A percentile compares a stretch with the other conserved stretches of the same genome.
Conservation (phyloP, 2,329 filamentous ascomycete species). For the Triangularia setosa region DNA sequence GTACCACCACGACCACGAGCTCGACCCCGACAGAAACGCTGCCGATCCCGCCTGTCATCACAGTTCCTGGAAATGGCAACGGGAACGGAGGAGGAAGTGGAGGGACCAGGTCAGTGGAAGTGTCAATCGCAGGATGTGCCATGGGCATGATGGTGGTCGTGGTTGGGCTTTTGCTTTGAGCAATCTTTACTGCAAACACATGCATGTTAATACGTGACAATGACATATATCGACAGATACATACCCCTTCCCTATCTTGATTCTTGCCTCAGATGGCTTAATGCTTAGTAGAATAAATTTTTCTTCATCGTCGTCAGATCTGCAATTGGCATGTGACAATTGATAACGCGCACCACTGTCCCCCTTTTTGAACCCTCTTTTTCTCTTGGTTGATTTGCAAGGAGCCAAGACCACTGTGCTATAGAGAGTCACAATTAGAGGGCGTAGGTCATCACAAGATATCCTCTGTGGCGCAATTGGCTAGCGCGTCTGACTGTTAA, state of each 20-base stretch:
- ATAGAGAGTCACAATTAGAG: background rate
- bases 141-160: background rate
- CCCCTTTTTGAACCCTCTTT: background rate
- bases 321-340: too few relatives aligned
- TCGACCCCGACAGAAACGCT: background rate
- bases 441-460: slow-evolving; percentile 14
- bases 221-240: background rate
- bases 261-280: background rate
- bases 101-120: background rate
- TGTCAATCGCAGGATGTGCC: background rate
- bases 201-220: background rate
- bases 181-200: background rate
- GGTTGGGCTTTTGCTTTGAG: background rate
- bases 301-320: background rate
- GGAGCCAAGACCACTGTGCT: too few relatives aligned
- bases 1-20: background rate
- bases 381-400: too few relatives aligned
- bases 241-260: background rate
- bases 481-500: slow-evolving; percentile 60
- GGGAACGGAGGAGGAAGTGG: background rate
- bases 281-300: background rate
- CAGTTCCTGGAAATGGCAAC: background rate
- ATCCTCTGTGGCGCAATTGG: slow-evolving; percentile 46
- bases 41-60: background rate
- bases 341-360: too few relatives aligned